A percentile compares a stretch with the other conserved stretches of the same genome.
Evolutionary conservation across 768 basidiomycete genomes (phyloP).

Genomic region (Austroboletus festivus): DNA sequence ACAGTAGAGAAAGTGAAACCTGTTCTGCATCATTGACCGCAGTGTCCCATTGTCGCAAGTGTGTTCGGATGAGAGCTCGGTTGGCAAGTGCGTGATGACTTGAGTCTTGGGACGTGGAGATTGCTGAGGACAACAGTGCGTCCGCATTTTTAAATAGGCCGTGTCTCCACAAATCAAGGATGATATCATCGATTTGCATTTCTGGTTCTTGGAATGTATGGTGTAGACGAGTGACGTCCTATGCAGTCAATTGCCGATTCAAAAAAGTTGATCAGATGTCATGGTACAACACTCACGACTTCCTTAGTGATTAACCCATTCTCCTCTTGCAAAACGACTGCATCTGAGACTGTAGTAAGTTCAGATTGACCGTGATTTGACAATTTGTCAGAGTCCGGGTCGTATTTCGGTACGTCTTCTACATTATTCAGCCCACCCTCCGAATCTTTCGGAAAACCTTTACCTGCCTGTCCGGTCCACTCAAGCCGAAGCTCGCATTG

Average conservation of each 20-base stretch:
- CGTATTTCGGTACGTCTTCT: too few relatives aligned
- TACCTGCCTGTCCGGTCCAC: too few relatives aligned
- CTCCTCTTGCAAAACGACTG: too few relatives aligned
- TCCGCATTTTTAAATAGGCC: background rate
- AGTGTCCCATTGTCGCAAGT: background rate
- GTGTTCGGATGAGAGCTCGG: conserved; percentile 3
- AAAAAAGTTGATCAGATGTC: background rate
- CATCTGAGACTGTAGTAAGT: too few relatives aligned
- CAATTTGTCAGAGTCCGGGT: too few relatives aligned
- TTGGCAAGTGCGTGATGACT: background rate
- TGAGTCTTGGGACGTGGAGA: background rate
- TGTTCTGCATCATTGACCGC: background rate
- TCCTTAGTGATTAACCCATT: too few relatives aligned
- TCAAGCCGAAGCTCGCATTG: too few relatives aligned
- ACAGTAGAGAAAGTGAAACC: background rate
- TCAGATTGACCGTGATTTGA: too few relatives aligned
- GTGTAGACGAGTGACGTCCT: background rate
- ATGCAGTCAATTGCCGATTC: background rate
- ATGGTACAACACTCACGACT: too few relatives aligned
- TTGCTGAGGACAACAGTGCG: background rate
- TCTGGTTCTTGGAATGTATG: background rate
- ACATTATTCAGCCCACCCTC: too few relatives aligned
- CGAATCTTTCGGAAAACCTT: too few relatives aligned
- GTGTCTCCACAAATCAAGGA: background rate
- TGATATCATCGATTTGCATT: background rate